Conservation (phyloP, 495 filamentous ascomycete species). For the Opeltia flavorubescens region DNA sequence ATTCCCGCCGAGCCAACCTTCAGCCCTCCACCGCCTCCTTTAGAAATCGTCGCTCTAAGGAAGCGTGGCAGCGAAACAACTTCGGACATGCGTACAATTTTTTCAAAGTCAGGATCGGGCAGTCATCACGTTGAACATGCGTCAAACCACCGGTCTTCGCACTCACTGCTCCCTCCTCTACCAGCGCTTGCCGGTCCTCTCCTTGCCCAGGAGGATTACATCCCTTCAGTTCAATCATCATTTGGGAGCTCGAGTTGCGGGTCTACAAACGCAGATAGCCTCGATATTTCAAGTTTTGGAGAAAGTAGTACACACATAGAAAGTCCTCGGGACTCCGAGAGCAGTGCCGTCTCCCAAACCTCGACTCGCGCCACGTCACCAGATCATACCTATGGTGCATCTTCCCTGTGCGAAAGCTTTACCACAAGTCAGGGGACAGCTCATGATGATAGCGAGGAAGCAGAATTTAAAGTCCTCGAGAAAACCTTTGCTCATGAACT, state of each 20-base stretch:
- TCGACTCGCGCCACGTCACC: conserved; percentile 89
- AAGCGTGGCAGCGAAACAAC: background rate
- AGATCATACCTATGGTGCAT: conserved; percentile 30
- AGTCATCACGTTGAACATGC: background rate
- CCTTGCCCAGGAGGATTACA: conserved; percentile 14
- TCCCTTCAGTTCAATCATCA: conserved; percentile 1
- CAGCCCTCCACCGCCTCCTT: conserved; percentile 9
- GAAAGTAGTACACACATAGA: conserved; percentile 64
- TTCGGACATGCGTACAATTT: background rate
- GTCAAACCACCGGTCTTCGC: conserved; percentile 7
- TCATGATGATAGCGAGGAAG: conserved; percentile 53
- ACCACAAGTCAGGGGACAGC: conserved; percentile 44
- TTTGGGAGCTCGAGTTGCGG: background rate
- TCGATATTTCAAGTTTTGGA: conserved; percentile 39
- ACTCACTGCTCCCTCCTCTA: conserved; percentile 19
- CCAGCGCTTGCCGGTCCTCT: conserved; percentile 15
- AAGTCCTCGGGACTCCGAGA: conserved; percentile 63
- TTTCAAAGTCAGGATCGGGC: background rate
- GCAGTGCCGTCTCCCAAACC: conserved; percentile 61
- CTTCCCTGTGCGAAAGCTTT: conserved; percentile 31
- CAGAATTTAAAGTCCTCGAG: conserved; percentile 66
- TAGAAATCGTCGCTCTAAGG: background rate
- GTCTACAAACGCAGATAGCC: conserved; percentile 24
- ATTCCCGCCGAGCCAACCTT: conserved; percentile 4
- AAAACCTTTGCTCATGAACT: conserved; percentile 85